Evolutionary conservation across 2,329 filamentous ascomycete species (phyloP), one percentile per base, ranked within the genome.

Genomic region (Monosporascus sp.): DNA sequence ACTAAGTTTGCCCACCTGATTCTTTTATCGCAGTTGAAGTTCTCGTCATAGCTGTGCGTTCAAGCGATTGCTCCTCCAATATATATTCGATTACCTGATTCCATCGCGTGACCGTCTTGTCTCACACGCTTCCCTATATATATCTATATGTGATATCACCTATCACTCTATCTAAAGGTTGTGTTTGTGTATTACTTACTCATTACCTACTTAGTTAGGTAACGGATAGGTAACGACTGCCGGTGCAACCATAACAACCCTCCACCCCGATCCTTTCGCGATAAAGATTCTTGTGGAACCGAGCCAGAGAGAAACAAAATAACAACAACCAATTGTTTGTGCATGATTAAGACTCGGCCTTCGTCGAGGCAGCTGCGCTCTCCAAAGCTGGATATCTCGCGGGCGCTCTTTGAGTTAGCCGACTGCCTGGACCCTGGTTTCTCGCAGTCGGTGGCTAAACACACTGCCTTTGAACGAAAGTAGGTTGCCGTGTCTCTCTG

Each of bases 341-440:
- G 56, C 58, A 61, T 57, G 58, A 57, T 18, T 37, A 54, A 55
- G 41, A 56, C 49, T 20, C 24, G 28, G n/a, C 15, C 40, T 51
- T 52, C 31, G 35, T 43, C 37, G 37, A 54, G 49, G 49, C 56
- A 53, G 51, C 53, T 49, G 52, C 52, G 52, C 49, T 53, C 55
- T 41, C 51, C 49, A 38, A 43, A 44, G 48, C 53, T 51, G 46
- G 53, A 48, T 50, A 49, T 51, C 48, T 49, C 18, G 24, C 48
- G 54, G 20, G 52, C 53, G 46, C 22, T 24, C 15, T 22, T 22
- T 18, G 53, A 58, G 53, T 50, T 43, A 51, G 51, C 62, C 61
- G 61, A 50, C 61, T 62, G 61, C 61, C 53, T 60, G 61, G 53
- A 61, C 57, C 31, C 47, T 14, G 18, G 54, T 56, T 57, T 63